phyloP scores from a whole-genome alignment of 139 green algal species.

The Pleodorina starrii region DNA sequence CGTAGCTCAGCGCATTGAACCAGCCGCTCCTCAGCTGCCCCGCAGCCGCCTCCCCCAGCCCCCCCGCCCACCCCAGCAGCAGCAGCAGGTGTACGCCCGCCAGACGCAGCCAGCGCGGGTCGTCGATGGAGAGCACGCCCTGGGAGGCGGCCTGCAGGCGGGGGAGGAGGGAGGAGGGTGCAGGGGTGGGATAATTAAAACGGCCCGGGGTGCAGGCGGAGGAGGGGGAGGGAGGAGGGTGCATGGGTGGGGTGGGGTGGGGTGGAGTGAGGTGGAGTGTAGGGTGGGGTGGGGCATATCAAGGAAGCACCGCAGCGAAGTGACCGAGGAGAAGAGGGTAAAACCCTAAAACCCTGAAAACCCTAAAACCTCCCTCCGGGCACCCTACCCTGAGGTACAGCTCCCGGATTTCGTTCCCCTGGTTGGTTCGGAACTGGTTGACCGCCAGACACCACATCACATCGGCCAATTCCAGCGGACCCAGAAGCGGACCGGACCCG shows the following conservation, averaged over 20 bases:
- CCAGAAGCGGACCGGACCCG: background rate
- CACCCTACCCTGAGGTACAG: constrained; percentile 36
- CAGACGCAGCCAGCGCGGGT: constrained; percentile 38
- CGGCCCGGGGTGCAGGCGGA: background rate
- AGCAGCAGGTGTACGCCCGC: constrained; percentile 23
- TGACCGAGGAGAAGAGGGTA: too few relatives aligned
- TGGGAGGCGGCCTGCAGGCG: constrained; percentile 2
- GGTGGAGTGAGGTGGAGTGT: too few relatives aligned
- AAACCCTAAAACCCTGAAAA: too few relatives aligned
- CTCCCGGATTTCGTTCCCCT: constrained; percentile 10
- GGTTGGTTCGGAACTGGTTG: constrained; percentile 1
- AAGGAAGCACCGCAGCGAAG: too few relatives aligned
- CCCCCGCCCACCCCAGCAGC: constrained; percentile 29
- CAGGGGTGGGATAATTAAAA: background rate
- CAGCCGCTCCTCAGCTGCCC: background rate
- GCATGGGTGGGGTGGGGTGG: background rate
- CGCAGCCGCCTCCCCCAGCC: constrained; percentile 12
- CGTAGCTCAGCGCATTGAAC: constrained; percentile 39
- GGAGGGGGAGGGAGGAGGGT: background rate
- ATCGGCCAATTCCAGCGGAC: constrained; percentile 33
- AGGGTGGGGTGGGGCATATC: too few relatives aligned
- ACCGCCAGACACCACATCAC: constrained; percentile 35
- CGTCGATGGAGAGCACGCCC: constrained; percentile 27
- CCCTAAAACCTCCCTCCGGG: background rate
- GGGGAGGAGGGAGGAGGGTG: background rate